Base-by-base conservation (phyloP, 352 stramenopile species). In the Phytophthora hibernalis region DNA sequence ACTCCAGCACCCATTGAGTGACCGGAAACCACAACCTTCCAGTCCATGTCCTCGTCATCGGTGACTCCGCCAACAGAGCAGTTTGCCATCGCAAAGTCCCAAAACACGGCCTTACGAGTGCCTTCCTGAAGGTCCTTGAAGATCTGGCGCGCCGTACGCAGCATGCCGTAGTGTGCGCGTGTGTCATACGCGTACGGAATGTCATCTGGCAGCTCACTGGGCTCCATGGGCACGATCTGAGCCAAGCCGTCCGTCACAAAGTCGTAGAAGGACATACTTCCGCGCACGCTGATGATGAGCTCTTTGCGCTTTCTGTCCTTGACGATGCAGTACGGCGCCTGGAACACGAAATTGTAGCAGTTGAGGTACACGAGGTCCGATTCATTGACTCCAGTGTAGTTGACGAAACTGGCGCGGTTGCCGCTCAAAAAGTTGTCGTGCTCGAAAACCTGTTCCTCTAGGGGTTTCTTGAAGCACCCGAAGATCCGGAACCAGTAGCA, bases 1-100 rank as follows among this genome's bases (percentile, higher is more conserved):
- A 94, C 86, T 8, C 83, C 89, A n/a, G 82, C 89, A 28, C 89
- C 87, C 75, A 95, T 90, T 44, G 85, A 94, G 72, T 96, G 89
- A 5, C 89, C 89, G 18, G 78, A 88, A 6, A 95, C 74, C 12
- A 94, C 85, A 56, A 96, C 76, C 45, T 76, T 82, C 83, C 83
- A 93, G 45, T 76, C 59, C n/a, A 38, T 67, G 9, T 65, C 47
- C 18, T 65, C 49, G 31, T 58, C 57, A 38, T 68, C 40, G 1
- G 40, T 68, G 0, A 50, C 35, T 18, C 61, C 55, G 28, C 37
- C 62, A 13, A 45, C 37, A n/a, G 54, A 53, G 52, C 85, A 93
- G 37, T 91, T 67, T 2, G 65, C 61, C 68, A 74, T 64, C 0
- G 82, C 83, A 68, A 91, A 88, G 28, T 91, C 73, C 85, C 85